Base-by-base conservation (phyloP, 164 flowering plant genomes). In the Kalanchoe fedtschenkoi region DNA sequence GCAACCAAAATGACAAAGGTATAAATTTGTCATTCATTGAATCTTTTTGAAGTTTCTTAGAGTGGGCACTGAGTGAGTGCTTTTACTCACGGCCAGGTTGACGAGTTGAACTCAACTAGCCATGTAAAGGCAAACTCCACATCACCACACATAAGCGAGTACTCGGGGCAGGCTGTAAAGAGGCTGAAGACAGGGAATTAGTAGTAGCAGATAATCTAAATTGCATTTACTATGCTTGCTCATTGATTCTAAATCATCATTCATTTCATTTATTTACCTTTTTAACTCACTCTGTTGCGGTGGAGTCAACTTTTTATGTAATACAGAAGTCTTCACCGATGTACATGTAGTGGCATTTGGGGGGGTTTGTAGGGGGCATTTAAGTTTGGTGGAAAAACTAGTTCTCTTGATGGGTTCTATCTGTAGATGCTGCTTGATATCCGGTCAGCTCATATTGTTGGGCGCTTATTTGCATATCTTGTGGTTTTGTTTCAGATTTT, bases 101-200 rank as follows among this genome's bases (percentile, higher is more conserved):
- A 65, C 6, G 78, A 67, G 38, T 71, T 72, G 56, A 79, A 80
- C 3, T 32, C 78, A 13, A 58, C 73, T 66, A 77, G 79, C 63
- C 81, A 68, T 63, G 69, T 74, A 5, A 61, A 46, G 47, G 56
- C 69, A 46, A 83, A 72, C 19, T 73, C 82, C 41, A 72, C 78
- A 64, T 73, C 44, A 43, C 70, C 75, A 22, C 65, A 75, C 67
- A 71, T 71, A 8, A 73, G 77, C 13, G 81, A 75, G 16, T 85
- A 78, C 17, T 74, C 78, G 19, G 73, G 64, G 26, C 77, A 74
- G 53, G 72, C 80, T 34, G 62, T 42, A 51, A 83, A 83, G 83
- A 85, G 85, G 80, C 76, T 70, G 35, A 86, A 78, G 76, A 74
- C 75, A 17, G 66, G 77, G 69, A 74, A 67, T 65, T 72, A 67